Evolutionary conservation across 768 basidiomycete genomes (phyloP), one percentile per base, ranked within the genome.

Genomic region (Macrolepiota dolichaula): DNA sequence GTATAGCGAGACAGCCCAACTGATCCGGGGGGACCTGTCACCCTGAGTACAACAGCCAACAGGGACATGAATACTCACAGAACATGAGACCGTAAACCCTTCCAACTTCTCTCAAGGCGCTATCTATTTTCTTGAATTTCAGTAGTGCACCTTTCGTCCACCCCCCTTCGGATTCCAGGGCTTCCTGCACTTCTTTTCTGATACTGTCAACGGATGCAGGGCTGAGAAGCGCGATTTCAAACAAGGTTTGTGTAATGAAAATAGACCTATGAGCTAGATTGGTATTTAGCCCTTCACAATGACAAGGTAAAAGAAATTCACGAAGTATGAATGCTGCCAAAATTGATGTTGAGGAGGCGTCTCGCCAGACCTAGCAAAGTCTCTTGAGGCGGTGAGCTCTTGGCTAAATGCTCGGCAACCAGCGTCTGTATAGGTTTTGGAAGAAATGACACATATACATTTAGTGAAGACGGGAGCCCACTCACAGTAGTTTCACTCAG

Each of bases 251-350:
- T 4, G 75, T 74, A 32, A 75, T 69, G 63, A 76, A 76, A 38
- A 74, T 76, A 24, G 74, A 72, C 5, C 73, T 75, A 38, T n/a
- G 35, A 17, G 44, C n/a, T 24, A 9, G n/a, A 38, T 52, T 51
- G 61, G 57, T 25, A 19, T 37, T 24, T 38, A 25, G 38, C 24
- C n/a, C n/a, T 22, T 27, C 47, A 11, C 24, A 36, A 17, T 42
- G 36, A 57, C 47, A 19, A 47, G 42, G 19, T 19, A 32, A 22
- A 49, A 29, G 58, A 37, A 29, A 64, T 72, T 52, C 60, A 76
- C 75, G 76, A 73, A 32, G 74, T 77, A 62, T 76, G 73, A 51
- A 76, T 74, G 65, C 73, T 77, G 24, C 71, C 75, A 67, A 76
- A 76, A 61, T 77, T 75, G n/a, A 78, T 65, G 61, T 76, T 74